phyloP scores from a whole-genome alignment of 2,329 filamentous ascomycete species.

The Trichoderma sp. region DNA sequence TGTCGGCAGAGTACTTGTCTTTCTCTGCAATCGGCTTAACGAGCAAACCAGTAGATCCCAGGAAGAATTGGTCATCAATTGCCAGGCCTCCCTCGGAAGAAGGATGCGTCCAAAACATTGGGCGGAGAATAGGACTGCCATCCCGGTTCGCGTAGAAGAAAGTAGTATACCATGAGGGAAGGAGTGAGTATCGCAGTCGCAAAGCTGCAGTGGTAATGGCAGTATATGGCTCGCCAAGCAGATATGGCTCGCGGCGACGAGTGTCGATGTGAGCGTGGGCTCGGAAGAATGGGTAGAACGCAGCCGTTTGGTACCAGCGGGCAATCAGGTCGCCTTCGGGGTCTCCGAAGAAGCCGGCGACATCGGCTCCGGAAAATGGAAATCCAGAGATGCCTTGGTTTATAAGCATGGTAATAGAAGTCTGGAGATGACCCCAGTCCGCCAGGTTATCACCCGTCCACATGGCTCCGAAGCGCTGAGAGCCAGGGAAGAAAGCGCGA shows the following conservation, averaged over 20 bases:
- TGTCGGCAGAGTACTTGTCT: slow-evolving; percentile 66
- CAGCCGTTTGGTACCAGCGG: slow-evolving; percentile 94
- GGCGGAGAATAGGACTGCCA: slow-evolving; percentile 82
- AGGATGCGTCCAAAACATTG: slow-evolving; percentile 91
- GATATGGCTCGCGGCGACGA: slow-evolving; percentile 88
- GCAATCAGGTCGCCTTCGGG: slow-evolving; percentile 87
- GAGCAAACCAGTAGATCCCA: slow-evolving; percentile 85
- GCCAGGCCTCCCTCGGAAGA: slow-evolving; percentile 80
- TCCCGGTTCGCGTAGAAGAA: slow-evolving; percentile 85
- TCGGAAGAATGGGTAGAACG: slow-evolving; percentile 98
- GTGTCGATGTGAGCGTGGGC: slow-evolving; percentile 96
- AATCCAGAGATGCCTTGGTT: slow-evolving; percentile 90
- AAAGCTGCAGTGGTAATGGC: slow-evolving; percentile 84
- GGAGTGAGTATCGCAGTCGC: slow-evolving; percentile 80
- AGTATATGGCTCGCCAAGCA: slow-evolving; percentile 79
- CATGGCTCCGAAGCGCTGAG: slow-evolving; percentile 88
- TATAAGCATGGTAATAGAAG: slow-evolving; percentile 86
- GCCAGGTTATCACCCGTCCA: slow-evolving; percentile 99
- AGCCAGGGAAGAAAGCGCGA: slow-evolving; percentile 86
- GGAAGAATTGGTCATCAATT: slow-evolving; percentile 89
- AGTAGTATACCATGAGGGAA: slow-evolving; percentile 95
- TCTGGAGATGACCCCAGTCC: slow-evolving; percentile 85
- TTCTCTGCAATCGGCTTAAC: slow-evolving; percentile 85
- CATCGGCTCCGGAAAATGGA: slow-evolving; percentile 91
- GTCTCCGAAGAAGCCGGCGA: slow-evolving; percentile 97